phyloP scores from a whole-genome alignment of 2,329 filamentous ascomycete genomes.

The Colletotrichum gloeosporioides region DNA sequence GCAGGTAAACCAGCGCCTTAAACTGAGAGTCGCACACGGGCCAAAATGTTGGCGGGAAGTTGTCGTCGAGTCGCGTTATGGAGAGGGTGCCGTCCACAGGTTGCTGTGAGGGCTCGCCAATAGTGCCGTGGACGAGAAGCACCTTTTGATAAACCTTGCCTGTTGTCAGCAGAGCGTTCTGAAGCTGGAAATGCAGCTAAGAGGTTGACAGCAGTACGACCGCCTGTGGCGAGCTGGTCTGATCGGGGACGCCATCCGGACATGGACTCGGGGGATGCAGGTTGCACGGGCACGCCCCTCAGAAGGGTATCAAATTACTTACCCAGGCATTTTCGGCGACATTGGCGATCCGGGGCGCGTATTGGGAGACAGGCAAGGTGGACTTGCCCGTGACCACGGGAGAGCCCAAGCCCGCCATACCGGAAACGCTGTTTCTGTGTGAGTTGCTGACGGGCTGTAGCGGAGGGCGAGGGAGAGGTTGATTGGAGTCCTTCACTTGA shows the following conservation, averaged over 20 bases:
- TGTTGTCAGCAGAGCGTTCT: constrained; percentile 26
- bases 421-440: constrained; percentile 69
- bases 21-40: constrained; percentile 89
- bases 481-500: constrained; percentile 55
- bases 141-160: constrained; percentile 88
- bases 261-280: neutral
- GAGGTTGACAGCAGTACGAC: neutral
- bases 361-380: constrained; percentile 72
- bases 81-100: constrained; percentile 73
- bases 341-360: constrained; percentile 81
- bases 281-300: neutral
- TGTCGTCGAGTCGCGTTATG: constrained; percentile 82
- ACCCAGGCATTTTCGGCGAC: constrained; percentile 86
- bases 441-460: constrained; percentile 41
- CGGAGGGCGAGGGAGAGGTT: constrained; percentile 37
- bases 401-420: constrained; percentile 66
- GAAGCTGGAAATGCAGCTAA: constrained; percentile 10
- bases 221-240: neutral
- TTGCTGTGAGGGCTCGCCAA: constrained; percentile 73
- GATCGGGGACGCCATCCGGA: neutral
- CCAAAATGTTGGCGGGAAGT: constrained; percentile 83
- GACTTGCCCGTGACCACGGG: constrained; percentile 59
- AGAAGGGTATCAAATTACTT: constrained; percentile 36
- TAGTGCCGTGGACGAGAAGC: constrained; percentile 79
- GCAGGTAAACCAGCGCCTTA: constrained; percentile 89